Conservation (phyloP, 2,329 filamentous ascomycete genomes). For the Cryphonectria japonica region DNA sequence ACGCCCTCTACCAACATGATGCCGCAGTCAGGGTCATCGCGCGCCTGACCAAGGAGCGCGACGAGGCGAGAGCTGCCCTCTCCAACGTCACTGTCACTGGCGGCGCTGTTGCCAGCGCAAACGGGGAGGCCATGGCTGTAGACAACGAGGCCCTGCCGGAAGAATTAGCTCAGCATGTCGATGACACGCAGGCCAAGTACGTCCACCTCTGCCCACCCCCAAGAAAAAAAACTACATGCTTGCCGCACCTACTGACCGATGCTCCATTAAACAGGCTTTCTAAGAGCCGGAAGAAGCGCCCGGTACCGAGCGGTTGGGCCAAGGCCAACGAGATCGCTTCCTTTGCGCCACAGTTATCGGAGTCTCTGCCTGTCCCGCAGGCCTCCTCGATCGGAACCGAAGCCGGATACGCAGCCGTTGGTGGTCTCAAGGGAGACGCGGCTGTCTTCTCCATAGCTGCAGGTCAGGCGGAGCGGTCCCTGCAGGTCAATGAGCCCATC, state of each 20-base stretch:
- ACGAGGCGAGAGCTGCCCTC: constrained; percentile 88
- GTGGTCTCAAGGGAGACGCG: constrained; percentile 73
- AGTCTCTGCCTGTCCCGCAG: constrained; percentile 51
- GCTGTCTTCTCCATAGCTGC: constrained; percentile 76
- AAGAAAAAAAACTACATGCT: too few relatives aligned
- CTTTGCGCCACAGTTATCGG: constrained; percentile 50
- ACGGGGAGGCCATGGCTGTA: constrained; percentile 90
- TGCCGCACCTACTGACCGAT: constrained; percentile 6
- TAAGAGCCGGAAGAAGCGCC: constrained; percentile 86
- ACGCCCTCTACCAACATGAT: constrained; percentile 94
- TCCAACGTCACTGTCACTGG: constrained; percentile 77
- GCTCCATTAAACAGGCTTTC: constrained; percentile 65
- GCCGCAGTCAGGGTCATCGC: constrained; percentile 95
- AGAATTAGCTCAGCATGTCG: constrained; percentile 71
- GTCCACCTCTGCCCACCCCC: constrained; percentile 40
- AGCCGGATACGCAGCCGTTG: constrained; percentile 71
- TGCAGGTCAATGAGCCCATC: constrained; percentile 70
- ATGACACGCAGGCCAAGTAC: constrained; percentile 79
- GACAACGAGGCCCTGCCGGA: constrained; percentile 79
- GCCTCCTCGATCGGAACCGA: constrained; percentile 54
- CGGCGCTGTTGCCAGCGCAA: constrained; percentile 47
- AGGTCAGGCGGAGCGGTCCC: constrained; percentile 67
- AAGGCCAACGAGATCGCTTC: constrained; percentile 69
- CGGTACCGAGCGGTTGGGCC: constrained; percentile 83
- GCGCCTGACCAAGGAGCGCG: constrained; percentile 84